Conservation (phyloP, 768 basidiomycete genomes). For the Xanthoconium purpureum region DNA sequence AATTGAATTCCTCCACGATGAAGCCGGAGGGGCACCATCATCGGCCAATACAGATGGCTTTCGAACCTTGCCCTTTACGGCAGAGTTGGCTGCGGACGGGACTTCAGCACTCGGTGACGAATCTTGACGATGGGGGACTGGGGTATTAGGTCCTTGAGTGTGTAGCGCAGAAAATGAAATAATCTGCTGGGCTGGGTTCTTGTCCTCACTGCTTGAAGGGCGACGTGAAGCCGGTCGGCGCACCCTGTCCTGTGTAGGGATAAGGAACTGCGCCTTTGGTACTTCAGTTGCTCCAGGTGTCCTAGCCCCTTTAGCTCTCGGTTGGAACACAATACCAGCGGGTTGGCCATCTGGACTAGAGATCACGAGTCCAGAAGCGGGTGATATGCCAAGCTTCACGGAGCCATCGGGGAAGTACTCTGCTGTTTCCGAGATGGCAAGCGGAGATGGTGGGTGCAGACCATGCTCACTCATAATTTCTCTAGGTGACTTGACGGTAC, state of each 20-base stretch:
- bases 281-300: constrained; percentile 40
- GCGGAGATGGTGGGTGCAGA: constrained; percentile 63
- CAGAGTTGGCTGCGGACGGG: constrained; percentile 2
- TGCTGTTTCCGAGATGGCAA: constrained; percentile 63
- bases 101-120: constrained; percentile 23
- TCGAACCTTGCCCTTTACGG: constrained; percentile 25
- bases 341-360: constrained; percentile 92
- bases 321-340: constrained; percentile 95
- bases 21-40: constrained; percentile 14
- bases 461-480: constrained; percentile 39
- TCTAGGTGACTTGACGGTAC: constrained; percentile 55
- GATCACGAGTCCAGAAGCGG: constrained; percentile 84
- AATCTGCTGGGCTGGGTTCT: constrained; percentile 20
- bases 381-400: constrained; percentile 68
- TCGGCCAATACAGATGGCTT: constrained; percentile 33
- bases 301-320: constrained; percentile 46
- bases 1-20: constrained; percentile 23
- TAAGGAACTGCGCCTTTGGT: constrained; percentile 39
- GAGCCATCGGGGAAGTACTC: constrained; percentile 67
- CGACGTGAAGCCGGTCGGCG: constrained; percentile 28
- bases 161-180: constrained; percentile 33
- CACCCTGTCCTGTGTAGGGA: constrained; percentile 27
- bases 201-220: constrained; percentile 28
- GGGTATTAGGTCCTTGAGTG: constrained; percentile 9
- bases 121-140: constrained; percentile 24